Conservation (phyloP, 331 rosid species). For the Dryas integrifolia region DNA sequence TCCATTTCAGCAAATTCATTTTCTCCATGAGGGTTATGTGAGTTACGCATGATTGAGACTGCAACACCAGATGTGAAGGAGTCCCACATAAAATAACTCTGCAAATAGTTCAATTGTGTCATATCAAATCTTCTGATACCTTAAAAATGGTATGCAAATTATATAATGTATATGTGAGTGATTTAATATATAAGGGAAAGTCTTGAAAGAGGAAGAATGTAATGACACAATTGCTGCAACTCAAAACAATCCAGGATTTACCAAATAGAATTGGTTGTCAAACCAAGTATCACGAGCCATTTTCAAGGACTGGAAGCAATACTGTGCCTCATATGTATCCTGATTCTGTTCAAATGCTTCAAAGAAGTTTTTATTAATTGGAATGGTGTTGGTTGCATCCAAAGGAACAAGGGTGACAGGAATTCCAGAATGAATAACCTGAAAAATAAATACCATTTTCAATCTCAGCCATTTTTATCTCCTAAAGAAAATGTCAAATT, state of each 20-base stretch:
- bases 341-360: constrained; percentile 59
- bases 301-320: constrained; percentile 75
- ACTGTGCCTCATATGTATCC: constrained; percentile 78
- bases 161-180: no score
- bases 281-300: constrained; percentile 70
- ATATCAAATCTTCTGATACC: constrained; percentile 22
- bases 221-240: not conserved
- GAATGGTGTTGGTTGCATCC: constrained; percentile 92
- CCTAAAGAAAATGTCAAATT: constrained; percentile 15
- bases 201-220: not conserved
- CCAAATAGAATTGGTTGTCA: constrained; percentile 59
- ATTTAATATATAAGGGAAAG: no score
- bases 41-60: constrained; percentile 68
- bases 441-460: constrained; percentile 13
- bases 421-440: constrained; percentile 95
- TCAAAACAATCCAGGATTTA: constrained; percentile 28
- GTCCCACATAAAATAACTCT: constrained; percentile 96
- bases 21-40: constrained; percentile 34
- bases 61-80: constrained; percentile 82
- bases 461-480: not conserved
- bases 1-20: constrained; percentile 88
- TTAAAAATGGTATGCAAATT: not conserved
- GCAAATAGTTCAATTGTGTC: constrained; percentile 25
- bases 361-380: constrained; percentile 59
- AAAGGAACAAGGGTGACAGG: constrained; percentile 79